Evolutionary conservation across 768 basidiomycete genomes (phyloP), one percentile per base, ranked within the genome.

Genomic region (Pholiota molesta): DNA sequence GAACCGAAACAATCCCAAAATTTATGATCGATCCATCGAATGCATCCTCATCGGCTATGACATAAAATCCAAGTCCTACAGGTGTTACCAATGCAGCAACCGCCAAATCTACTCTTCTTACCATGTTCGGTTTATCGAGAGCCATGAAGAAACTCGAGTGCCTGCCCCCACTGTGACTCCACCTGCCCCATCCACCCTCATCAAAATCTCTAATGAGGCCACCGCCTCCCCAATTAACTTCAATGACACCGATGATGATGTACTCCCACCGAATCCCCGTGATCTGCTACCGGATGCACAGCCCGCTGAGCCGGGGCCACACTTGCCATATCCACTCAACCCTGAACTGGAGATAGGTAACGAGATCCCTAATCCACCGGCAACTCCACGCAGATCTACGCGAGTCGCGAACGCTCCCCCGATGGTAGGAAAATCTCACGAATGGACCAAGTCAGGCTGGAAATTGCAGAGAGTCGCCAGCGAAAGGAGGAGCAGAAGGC

Each of bases 1-100:
- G 8, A 59, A 59, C 23, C 17, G 19, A 13, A 39, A 70, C 13
- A 74, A 75, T 26, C 73, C 70, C 0, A 75, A 76, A 47, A 62
- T 76, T 0, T 69, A 60, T 28, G 61, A 66, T 45, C 61, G 65
- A 3, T 62, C 64, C 23, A 17, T 67, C 7, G 66, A 71, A 47
- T 68, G 67, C 40, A 47, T 68, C 1, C 61, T 71, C 1, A 52
- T 71, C 16, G 69, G 67, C 0, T 71, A 71, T 47, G 62, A 66
- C 51, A 49, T 37, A 17, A 42, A 62, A 3, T 56, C 66, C 3
- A 67, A 69, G 51, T 40, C 59, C 1, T 67, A 68, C 51, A 1
- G 65, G 35, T 64, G 69, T 67, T 61, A 68, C 35, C 47, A 68
- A 19, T 44, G 31, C 21, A 33, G 16, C 21, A 54, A 39, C 0